Conservation (phyloP, 2,329 filamentous ascomycete genomes). For the Mycosphaerella arachidis region DNA sequence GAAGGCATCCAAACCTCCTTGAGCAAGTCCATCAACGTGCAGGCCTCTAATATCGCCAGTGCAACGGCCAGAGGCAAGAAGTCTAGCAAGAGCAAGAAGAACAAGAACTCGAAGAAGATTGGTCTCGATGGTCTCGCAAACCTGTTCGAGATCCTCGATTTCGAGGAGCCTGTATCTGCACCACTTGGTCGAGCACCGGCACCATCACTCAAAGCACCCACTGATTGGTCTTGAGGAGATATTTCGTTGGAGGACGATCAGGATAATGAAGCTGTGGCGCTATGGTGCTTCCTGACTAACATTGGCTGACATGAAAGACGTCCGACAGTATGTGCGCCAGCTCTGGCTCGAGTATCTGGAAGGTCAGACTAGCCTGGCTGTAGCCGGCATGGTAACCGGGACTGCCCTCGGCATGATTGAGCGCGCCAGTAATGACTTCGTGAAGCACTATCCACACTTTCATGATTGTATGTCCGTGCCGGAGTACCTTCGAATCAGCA, state of each 20-base stretch:
- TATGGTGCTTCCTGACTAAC: constrained; percentile 11
- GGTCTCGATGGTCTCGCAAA: constrained; percentile 4
- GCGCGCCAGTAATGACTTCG: constrained; percentile 2
- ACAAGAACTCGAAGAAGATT: background rate
- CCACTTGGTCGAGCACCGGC: background rate
- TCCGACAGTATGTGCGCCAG: constrained; percentile 1
- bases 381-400: constrained; percentile 5
- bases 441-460: background rate
- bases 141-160: constrained; percentile 7
- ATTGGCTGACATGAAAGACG: constrained; percentile 9
- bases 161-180: constrained; percentile 9
- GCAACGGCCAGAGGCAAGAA: background rate
- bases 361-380: constrained; percentile 5
- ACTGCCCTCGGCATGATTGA: constrained; percentile 6
- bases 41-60: background rate
- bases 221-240: background rate
- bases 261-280: constrained; percentile 3
- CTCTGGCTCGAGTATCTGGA: constrained; percentile 7
- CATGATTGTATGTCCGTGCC: background rate
- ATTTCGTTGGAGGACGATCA: background rate
- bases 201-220: background rate
- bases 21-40: no score
- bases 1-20: constrained; percentile 5
- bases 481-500: constrained; percentile 3
- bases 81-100: background rate